phyloP scores from a whole-genome alignment of 2,329 filamentous ascomycete genomes.

The Ophiostoma novo-ulmi region DNA sequence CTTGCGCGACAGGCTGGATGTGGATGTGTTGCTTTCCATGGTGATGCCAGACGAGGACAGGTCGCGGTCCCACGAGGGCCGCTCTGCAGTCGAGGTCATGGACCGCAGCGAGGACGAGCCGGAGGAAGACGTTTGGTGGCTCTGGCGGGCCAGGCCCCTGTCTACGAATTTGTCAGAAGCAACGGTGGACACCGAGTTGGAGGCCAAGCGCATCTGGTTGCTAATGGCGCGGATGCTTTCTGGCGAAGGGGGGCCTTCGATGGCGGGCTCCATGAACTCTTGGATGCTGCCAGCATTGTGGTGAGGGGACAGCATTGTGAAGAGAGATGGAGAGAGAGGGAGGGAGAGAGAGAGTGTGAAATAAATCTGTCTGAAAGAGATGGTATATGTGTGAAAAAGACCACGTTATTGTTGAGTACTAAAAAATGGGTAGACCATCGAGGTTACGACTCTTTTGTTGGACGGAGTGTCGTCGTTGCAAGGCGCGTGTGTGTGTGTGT shows the following conservation, averaged over 20 bases:
- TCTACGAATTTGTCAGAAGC: conserved; percentile 28
- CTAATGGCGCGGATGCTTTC: conserved; percentile 54
- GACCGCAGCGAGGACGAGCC: conserved; percentile 51
- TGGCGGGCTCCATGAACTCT: conserved; percentile 52
- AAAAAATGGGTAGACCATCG: neutral
- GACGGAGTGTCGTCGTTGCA: neutral
- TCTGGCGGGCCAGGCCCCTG: conserved; percentile 38
- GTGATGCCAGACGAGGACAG: conserved; percentile 32
- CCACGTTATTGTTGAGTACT: conserved; percentile 1
- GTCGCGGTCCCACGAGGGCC: conserved; percentile 51
- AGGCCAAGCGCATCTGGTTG: conserved; percentile 48
- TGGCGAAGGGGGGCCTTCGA: conserved; percentile 58
- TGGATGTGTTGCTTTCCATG: conserved; percentile 35
- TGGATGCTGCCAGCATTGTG: conserved; percentile 29
- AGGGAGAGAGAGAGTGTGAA: neutral
- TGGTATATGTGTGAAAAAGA: neutral
- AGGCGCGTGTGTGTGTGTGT: neutral
- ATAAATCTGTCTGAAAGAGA: neutral
- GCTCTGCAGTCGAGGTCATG: conserved; percentile 38
- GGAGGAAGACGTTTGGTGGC: conserved; percentile 49
- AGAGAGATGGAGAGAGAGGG: neutral
- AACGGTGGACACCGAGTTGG: conserved; percentile 41
- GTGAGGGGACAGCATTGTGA: conserved; percentile 19
- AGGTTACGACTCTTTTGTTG: neutral
- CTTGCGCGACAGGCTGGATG: conserved; percentile 44